Evolutionary conservation across 306 rosid genomes (phyloP).

Genomic region (Sindora glabra): DNA sequence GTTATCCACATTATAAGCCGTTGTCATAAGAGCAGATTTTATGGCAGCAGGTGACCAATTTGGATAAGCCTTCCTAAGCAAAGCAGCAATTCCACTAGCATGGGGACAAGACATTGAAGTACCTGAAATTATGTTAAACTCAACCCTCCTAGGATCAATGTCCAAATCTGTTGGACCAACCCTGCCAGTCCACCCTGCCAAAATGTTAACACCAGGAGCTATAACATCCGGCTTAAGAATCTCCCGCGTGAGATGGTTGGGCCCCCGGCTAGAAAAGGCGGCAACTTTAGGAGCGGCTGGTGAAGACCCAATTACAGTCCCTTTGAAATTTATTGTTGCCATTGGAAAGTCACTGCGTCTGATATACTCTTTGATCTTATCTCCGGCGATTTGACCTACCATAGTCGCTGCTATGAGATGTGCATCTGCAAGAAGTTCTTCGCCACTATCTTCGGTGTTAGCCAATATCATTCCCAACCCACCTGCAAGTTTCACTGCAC

Average conservation of each 20-base stretch:
- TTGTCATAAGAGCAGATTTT: constrained; percentile 76
- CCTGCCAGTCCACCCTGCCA: constrained; percentile 86
- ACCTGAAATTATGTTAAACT: constrained; percentile 84
- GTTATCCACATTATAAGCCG: constrained; percentile 61
- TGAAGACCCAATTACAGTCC: constrained; percentile 68
- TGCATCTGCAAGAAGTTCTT: constrained; percentile 79
- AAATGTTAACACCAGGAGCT: constrained; percentile 90
- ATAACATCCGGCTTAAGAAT: constrained; percentile 88
- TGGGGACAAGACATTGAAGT: constrained; percentile 98
- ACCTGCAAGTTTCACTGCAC: constrained; percentile 67
- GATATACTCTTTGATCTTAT: constrained; percentile 49
- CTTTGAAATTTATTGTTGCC: constrained; percentile 49
- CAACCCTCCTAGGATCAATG: constrained; percentile 74
- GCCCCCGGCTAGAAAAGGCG: constrained; percentile 87
- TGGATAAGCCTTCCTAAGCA: constrained; percentile 67
- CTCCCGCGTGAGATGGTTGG: constrained; percentile 52
- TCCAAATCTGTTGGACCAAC: constrained; percentile 66
- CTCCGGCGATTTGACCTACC: constrained; percentile 68
- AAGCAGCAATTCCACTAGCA: constrained; percentile 79
- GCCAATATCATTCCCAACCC: constrained; percentile 68
- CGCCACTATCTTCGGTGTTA: constrained; percentile 49
- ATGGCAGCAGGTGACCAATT: constrained; percentile 78
- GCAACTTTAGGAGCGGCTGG: constrained; percentile 80
- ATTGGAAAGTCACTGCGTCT: constrained; percentile 34
- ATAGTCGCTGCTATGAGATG: constrained; percentile 74